phyloP scores from a whole-genome alignment of 305 asterid species.

The Fraxinus ornus region DNA sequence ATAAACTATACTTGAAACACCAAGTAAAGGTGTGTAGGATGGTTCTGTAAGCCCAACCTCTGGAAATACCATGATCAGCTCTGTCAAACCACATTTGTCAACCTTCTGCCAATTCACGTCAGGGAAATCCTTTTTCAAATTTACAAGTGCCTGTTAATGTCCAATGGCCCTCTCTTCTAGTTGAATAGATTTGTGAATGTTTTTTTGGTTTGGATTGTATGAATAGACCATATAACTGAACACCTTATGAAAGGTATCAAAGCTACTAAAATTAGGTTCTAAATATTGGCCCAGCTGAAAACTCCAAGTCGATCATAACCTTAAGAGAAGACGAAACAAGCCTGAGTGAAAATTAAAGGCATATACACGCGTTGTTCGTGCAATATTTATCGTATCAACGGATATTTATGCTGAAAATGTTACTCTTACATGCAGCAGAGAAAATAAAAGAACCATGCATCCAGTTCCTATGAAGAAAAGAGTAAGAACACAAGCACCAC shows the following conservation, averaged over 20 bases:
- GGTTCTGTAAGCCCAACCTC: constrained; percentile 35
- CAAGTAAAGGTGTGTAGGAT: constrained; percentile 19
- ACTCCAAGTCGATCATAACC: not conserved
- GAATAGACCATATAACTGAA: not conserved
- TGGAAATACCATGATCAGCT: constrained; percentile 22
- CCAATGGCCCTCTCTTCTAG: not conserved
- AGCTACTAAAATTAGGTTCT: not conserved
- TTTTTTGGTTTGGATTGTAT: not conserved
- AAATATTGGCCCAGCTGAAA: not conserved
- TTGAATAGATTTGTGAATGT: not conserved
- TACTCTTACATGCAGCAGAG: constrained; percentile 40
- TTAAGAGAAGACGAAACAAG: not conserved
- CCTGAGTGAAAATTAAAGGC: not conserved
- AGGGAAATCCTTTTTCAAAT: not conserved
- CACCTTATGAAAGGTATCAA: not conserved
- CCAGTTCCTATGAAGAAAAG: constrained; percentile 28
- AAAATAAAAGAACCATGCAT: constrained; percentile 21
- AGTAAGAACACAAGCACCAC: constrained; percentile 22
- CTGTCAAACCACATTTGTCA: constrained; percentile 23
- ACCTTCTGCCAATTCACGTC: not conserved
- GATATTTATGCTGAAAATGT: constrained; percentile 9
- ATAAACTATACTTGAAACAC: constrained; percentile 27
- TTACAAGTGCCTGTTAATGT: not conserved
- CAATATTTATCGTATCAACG: not conserved
- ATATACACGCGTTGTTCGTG: not conserved